Evolutionary conservation across 177 flowering plant species (phyloP).

Genomic region (Vitis hybrid): DNA sequence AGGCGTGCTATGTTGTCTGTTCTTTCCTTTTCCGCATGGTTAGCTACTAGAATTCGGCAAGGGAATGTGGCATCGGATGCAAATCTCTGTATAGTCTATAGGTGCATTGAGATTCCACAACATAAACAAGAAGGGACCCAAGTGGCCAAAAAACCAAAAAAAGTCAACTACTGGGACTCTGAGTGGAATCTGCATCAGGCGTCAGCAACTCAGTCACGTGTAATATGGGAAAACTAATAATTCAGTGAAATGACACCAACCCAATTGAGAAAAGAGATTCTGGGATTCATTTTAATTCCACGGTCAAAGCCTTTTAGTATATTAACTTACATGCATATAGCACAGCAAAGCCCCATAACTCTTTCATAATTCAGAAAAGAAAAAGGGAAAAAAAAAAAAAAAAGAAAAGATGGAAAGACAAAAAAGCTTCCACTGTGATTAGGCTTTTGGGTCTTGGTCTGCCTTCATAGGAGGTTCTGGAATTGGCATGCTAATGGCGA

Average conservation of each 20-base stretch:
- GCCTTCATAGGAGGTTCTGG: conserved; percentile 13
- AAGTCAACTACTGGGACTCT: conserved; percentile 15
- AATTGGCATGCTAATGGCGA: conserved; percentile 20
- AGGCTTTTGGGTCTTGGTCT: conserved; percentile 8
- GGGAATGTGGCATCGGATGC: conserved; percentile 11
- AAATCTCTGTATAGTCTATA: neutral
- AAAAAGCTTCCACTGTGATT: conserved; percentile 4
- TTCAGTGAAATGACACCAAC: neutral
- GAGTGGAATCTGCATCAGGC: conserved; percentile 43
- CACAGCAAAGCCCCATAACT: conserved; percentile 1
- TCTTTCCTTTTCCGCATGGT: too few species aligned
- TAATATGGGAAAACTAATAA: neutral
- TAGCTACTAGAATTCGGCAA: too few species aligned
- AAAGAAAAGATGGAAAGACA: conserved; percentile 14
- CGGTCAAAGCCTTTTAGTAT: neutral
- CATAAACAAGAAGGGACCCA: neutral
- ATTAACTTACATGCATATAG: neutral
- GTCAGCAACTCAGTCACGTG: conserved; percentile 23
- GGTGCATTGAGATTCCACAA: conserved; percentile 6
- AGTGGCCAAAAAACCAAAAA: conserved; percentile 4
- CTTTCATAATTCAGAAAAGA: neutral
- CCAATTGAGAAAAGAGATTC: conserved; percentile 1
- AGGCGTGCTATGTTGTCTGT: too few species aligned
- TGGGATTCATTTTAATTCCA: conserved; percentile 3
- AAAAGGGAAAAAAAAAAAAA: conserved; percentile 1